These are phyloP conservation scores for Pseudoneurospora amorphoporcata DNA, from an alignment of 495 filamentous ascomycete genomes.

Conservation along the genomic window DNA sequence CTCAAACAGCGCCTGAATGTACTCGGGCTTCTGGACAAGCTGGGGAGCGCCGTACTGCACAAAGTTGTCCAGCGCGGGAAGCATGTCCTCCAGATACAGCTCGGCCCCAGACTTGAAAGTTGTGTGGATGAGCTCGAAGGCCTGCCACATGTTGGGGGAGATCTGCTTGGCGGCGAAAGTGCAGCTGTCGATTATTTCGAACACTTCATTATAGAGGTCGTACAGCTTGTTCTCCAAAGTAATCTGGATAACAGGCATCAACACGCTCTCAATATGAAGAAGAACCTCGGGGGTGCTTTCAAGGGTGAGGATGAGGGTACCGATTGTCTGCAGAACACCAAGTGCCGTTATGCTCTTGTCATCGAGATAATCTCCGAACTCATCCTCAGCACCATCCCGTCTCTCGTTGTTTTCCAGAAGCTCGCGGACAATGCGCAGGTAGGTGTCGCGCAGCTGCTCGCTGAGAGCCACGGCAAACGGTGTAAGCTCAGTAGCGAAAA, in stretches of 20 bases:
- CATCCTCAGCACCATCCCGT: slow-evolving; percentile 60
- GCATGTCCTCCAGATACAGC: slow-evolving; percentile 97
- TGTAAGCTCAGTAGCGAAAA: slow-evolving; percentile 89
- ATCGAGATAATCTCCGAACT: slow-evolving; percentile 82
- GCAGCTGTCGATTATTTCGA: slow-evolving; percentile 98
- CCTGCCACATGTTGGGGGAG: slow-evolving; percentile 94
- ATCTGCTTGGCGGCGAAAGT: slow-evolving; percentile 97
- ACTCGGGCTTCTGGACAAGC: slow-evolving; percentile 71
- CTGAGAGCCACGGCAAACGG: slow-evolving; percentile 97
- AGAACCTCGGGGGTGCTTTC: slow-evolving; percentile 95
- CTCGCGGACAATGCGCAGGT: slow-evolving; percentile 86
- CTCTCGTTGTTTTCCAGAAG: slow-evolving; percentile 75
- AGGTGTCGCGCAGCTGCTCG: slow-evolving; percentile 93
- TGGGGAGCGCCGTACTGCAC: slow-evolving; percentile 78
- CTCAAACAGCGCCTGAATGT: slow-evolving; percentile 74
- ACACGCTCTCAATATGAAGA: slow-evolving; percentile 81
- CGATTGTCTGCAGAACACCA: slow-evolving; percentile 94
- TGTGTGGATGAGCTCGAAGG: slow-evolving; percentile 90
- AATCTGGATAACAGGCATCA: slow-evolving; percentile 94
- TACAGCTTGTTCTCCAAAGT: slow-evolving; percentile 97
- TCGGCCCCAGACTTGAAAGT: slow-evolving; percentile 97
- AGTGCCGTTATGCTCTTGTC: slow-evolving; percentile 98
- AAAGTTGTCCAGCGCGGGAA: slow-evolving; percentile 94
- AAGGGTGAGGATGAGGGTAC: slow-evolving; percentile 89
- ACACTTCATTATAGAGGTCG: slow-evolving; percentile 93